Conservation (phyloP, 2,329 filamentous ascomycete genomes). For the Scortechinia acanthostroma region DNA sequence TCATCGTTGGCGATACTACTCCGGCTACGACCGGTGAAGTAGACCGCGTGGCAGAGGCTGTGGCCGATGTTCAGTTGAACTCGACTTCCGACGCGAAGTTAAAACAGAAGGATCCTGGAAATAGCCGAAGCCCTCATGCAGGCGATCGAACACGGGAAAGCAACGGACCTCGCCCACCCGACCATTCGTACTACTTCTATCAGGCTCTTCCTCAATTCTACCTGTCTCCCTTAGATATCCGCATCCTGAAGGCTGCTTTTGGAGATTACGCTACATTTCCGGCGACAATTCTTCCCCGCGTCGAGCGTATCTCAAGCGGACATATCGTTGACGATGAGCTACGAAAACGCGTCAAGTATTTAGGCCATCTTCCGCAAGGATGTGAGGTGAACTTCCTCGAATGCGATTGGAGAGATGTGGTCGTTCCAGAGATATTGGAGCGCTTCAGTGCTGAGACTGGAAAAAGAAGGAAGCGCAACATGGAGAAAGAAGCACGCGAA, state of each 20-base stretch:
- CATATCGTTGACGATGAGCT: slow-evolving; percentile 68
- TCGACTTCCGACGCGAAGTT: neutral
- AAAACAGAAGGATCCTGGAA: neutral
- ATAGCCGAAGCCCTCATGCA: slow-evolving; percentile 5
- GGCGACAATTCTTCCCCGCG: slow-evolving; percentile 61
- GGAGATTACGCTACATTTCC: slow-evolving; percentile 62
- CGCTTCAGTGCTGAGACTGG: slow-evolving; percentile 58
- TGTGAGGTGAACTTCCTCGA: slow-evolving; percentile 69
- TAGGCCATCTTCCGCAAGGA: slow-evolving; percentile 64
- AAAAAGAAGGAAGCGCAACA: slow-evolving; percentile 52
- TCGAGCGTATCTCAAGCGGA: slow-evolving; percentile 66
- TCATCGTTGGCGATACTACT: slow-evolving; percentile 3
- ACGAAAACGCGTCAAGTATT: slow-evolving; percentile 63
- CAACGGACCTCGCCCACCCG: too few relatives aligned
- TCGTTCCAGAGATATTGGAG: slow-evolving; percentile 50
- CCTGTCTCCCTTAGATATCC: slow-evolving; percentile 65
- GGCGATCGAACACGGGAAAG: neutral
- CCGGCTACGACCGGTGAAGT: slow-evolving; percentile 4
- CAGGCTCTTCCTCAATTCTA: slow-evolving; percentile 68
- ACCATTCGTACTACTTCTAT: slow-evolving; percentile 62
- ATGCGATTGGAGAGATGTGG: slow-evolving; percentile 70
- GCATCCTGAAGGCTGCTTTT: slow-evolving; percentile 66
- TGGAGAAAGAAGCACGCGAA: slow-evolving; percentile 62
- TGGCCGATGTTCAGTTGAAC: slow-evolving; percentile 4
- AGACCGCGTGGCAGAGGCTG: slow-evolving; percentile 3